Evolutionary conservation across 345 rosid species (phyloP), one percentile per base, ranked within the genome.

Genomic region (Chamaenerion angustifolium): DNA sequence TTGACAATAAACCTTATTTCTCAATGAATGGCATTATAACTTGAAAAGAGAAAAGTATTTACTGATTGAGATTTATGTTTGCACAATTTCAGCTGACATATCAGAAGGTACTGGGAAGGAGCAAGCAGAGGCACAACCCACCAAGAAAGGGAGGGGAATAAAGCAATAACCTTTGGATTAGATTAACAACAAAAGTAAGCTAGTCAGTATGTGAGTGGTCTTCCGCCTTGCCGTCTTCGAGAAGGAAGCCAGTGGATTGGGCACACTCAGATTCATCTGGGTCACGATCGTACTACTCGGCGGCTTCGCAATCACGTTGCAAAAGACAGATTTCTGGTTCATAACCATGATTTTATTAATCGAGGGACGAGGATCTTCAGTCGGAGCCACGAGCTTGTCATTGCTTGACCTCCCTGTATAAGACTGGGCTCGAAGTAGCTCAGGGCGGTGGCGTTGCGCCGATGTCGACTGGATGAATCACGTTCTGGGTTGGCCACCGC

Each of bases 371-470:
- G n/a, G n/a, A n/a, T n/a, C n/a, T n/a, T n/a, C n/a, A n/a, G n/a
- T n/a, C n/a, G n/a, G n/a, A n/a, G n/a, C n/a, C n/a, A n/a, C n/a
- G n/a, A n/a, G n/a, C n/a, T n/a, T n/a, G n/a, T n/a, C n/a, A n/a
- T n/a, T 75, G 78, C 56, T 76, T 78, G 42, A 68, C 63, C 64
- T 75, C 79, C 46, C 66, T 51, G 66, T 61, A 77, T 43, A 46
- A 56, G 11, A 68, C 63, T 21, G 78, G 77, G 27, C 10, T 46
- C 19, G 62, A 61, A 11, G 62, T 42, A 12, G 45, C 15, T 15
- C 45, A 2, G 5, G 19, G 47, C 52, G 72, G 48, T 7, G 73
- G 46, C 3, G 68, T 35, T 44, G 43, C 59, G 42, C 73, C 78
- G 23, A 68, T 18, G 16, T 73, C 80, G 16, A 70, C 67, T 1